Base-by-base conservation (phyloP, 345 rosid genomes). In the Litchi chinensis region DNA sequence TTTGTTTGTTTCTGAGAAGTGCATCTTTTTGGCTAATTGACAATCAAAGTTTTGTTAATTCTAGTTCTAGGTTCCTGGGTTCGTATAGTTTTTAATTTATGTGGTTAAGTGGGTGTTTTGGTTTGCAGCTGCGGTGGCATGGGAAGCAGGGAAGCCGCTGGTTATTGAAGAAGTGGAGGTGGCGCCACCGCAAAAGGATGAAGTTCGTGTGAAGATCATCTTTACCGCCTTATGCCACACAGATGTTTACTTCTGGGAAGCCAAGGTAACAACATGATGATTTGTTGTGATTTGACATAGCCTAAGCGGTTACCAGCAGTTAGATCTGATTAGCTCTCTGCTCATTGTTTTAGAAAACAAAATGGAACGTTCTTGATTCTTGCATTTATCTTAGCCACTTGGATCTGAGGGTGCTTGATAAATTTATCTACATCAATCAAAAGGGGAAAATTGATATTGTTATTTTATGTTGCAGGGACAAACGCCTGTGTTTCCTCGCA, bases 231-330 rank as follows among this genome's bases (percentile, higher is more conserved):
- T 93, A 50, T 91, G 97, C 84, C 98, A 93, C 85, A 93, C 96
- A 6, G 98, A 94, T 84, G 90, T 93, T 79, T 94, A 94, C 88
- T 94, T 93, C 89, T 94, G 98, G 98, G 98, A 94, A 75, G 96
- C 98, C 10, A 94, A 91, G 98, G 98, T 91, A 63, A 77, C 48
- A 62, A 37, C 37, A 32, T 54, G 59, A 21, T 13, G 8, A 21
- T 54, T 10, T 32, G 37, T 32, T 32, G 37, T 32, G 44, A 8
- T 71, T 71, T 28, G 52, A 9, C 41, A 52, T 71, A 12, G 24
- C 40, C 73, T 44, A 6, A 5, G n/a, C 11, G n/a, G 39, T 32
- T 32, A 32, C 37, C 12, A 46, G 12, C n/a, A 22, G 16, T 32
- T 2, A 0, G 9, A 48, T 13, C 13, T 48, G 28, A 10, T 70